These are phyloP conservation scores for Fragilariopsis cylindrus DNA, from an alignment of 108 stramenopile species.

Conservation along the genomic window DNA sequence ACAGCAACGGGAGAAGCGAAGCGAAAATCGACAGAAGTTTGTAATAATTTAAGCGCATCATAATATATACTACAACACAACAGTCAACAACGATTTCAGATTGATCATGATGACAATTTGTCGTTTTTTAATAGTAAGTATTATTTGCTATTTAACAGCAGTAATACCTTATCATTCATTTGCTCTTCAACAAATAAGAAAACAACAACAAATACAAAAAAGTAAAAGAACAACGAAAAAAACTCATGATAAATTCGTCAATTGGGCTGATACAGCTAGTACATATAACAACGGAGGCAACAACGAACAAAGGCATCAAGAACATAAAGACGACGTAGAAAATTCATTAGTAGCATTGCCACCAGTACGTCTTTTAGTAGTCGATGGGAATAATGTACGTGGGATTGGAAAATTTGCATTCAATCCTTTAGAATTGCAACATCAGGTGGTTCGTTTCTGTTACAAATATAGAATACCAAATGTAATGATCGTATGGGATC, in stretches of 20 bases:
- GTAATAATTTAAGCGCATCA: too few relatives aligned
- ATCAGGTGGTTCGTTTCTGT: constrained; percentile 18
- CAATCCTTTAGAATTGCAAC: constrained; percentile 20
- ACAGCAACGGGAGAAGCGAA: too few relatives aligned
- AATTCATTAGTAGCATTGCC: background rate
- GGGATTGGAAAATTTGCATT: constrained; percentile 34
- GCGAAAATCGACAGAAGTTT: too few relatives aligned
- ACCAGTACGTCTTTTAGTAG: background rate
- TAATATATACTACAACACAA: too few relatives aligned
- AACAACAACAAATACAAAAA: constrained; percentile 2
- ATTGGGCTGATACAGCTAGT: background rate
- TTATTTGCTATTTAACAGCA: too few relatives aligned
- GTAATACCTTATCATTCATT: background rate
- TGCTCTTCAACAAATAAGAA: background rate
- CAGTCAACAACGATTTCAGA: too few relatives aligned
- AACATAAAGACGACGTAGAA: background rate
- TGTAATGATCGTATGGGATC: constrained; percentile 28
- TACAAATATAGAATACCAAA: constrained; percentile 13
- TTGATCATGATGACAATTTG: too few relatives aligned
- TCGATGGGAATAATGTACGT: constrained; percentile 37
- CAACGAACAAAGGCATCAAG: background rate
- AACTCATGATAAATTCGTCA: constrained; percentile 3
- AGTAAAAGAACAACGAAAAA: constrained; percentile 1
- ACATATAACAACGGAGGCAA: background rate
- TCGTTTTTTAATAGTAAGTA: too few relatives aligned